Evolutionary conservation across 148 eudicot species (phyloP), one percentile per base, ranked within the genome.

Genomic region (Polygonum aviculare): DNA sequence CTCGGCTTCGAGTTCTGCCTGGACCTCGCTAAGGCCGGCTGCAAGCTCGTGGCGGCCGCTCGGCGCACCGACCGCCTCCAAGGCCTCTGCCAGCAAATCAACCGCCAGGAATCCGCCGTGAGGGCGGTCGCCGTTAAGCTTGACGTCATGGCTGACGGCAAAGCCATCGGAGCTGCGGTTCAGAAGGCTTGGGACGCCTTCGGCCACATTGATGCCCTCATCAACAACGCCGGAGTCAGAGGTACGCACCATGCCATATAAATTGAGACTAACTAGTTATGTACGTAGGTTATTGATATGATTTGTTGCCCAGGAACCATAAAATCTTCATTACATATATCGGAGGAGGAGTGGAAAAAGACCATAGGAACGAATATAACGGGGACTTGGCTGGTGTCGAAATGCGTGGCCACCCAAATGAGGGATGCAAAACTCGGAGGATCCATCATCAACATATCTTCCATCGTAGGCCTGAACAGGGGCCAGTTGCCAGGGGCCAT

Each of bases 361-460:
- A 79, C 82, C 2, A 12, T 84, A 1, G 78, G 48, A 57, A 93
- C 93, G 36, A 90, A 93, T 35, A 36, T 85, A 26, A 86, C 75
- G 0, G 95, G 98, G 21, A 14, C 88, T 16, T 90, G 95, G 96
- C 41, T 93, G 82, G 88, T 90, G 12, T 87, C 95, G 1, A 93
- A 89, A 63, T 76, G 74, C 19, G 87, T 90, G 0, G 79, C 90
- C n/a, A 54, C 39, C 39, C 87, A 74, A n/a, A 93, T 93, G 93
- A 83, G 91, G 10, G 90, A 85, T 65, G 79, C 86, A 0, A 81
- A 84, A 26, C 67, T 69, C 0, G 89, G 88, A 44, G 97, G 97
- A 35, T 85, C 93, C 0, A 51, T 93, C 36, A 79, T 93, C 62
- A 90, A 90, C 21, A 82, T 93, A 48, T 82, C 97, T 2, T 90